These are phyloP conservation scores for Zoysia matrella DNA, from an alignment of 202 grass and related monocot genomes.

Conservation along the genomic window DNA sequence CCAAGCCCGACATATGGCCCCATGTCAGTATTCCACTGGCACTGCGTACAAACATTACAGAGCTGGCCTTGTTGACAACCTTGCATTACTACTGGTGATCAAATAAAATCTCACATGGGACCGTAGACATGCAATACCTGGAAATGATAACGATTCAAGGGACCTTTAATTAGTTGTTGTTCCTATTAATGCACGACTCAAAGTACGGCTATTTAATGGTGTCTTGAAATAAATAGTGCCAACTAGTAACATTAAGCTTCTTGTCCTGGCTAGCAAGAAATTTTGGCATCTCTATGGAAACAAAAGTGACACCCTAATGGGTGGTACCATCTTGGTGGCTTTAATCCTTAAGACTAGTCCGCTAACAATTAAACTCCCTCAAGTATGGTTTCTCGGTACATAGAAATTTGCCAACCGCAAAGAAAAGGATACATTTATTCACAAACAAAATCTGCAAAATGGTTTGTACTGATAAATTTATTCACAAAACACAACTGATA, in stretches of 20 bases:
- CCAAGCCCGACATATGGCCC: slow-evolving; percentile 24
- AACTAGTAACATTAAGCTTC: not conserved
- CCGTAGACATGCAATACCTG: not conserved
- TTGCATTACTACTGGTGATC: not conserved
- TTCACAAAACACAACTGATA: too few species aligned
- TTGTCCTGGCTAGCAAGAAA: not conserved
- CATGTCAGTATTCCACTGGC: slow-evolving; percentile 2
- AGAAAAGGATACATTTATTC: too few species aligned
- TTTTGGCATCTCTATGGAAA: not conserved
- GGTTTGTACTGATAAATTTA: too few species aligned
- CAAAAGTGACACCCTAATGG: slow-evolving; percentile 8
- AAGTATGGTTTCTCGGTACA: not conserved
- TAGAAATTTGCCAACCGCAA: not conserved
- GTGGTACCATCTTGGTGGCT: not conserved
- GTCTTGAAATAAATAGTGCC: not conserved
- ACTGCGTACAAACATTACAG: too few species aligned
- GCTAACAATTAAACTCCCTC: not conserved
- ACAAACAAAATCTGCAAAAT: too few species aligned
- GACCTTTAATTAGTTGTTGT: not conserved
- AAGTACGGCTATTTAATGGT: not conserved
- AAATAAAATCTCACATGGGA: not conserved
- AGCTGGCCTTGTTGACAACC: not conserved
- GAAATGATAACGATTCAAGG: not conserved
- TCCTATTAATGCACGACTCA: not conserved
- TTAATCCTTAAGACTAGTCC: not conserved